Conservation (phyloP, 2,329 filamentous ascomycete species). For the Chalara sp. region DNA sequence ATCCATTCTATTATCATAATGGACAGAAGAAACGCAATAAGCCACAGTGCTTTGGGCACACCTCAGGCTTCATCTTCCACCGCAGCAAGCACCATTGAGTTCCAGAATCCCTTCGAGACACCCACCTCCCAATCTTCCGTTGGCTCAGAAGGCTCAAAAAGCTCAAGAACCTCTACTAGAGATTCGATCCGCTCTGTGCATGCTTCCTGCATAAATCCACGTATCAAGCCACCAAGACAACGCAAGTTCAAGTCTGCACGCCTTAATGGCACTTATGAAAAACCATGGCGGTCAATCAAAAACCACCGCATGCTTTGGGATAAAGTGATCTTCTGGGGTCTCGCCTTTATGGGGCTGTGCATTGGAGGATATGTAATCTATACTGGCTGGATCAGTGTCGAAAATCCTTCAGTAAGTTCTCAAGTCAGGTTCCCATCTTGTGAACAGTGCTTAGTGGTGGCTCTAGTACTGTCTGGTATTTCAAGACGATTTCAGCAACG, state of each 20-base stretch:
- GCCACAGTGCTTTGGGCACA: too few species aligned
- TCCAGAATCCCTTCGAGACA: neutral
- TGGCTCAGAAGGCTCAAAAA: neutral
- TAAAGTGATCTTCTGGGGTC: neutral
- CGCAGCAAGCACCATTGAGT: neutral
- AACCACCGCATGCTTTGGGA: neutral
- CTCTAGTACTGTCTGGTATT: slow-evolving; percentile 40
- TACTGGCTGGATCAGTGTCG: neutral
- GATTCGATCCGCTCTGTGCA: neutral
- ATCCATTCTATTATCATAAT: too few species aligned
- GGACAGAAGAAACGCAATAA: too few species aligned
- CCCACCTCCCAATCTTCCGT: too few species aligned
- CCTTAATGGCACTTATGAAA: neutral
- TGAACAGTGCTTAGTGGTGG: neutral
- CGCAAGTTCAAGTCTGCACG: slow-evolving; percentile 1
- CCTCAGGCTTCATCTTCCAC: too few species aligned
- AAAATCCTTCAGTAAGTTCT: neutral
- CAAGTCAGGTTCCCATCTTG: neutral
- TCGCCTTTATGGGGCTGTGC: neutral
- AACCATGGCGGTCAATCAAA: neutral
- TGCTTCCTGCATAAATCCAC: neutral
- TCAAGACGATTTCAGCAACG: slow-evolving; percentile 37
- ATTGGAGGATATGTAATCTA: neutral
- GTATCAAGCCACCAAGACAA: neutral
- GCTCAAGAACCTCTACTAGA: neutral